Evolutionary conservation across 108 stramenopile genomes (phyloP).

Genomic region (Nannochloropsis salina): DNA sequence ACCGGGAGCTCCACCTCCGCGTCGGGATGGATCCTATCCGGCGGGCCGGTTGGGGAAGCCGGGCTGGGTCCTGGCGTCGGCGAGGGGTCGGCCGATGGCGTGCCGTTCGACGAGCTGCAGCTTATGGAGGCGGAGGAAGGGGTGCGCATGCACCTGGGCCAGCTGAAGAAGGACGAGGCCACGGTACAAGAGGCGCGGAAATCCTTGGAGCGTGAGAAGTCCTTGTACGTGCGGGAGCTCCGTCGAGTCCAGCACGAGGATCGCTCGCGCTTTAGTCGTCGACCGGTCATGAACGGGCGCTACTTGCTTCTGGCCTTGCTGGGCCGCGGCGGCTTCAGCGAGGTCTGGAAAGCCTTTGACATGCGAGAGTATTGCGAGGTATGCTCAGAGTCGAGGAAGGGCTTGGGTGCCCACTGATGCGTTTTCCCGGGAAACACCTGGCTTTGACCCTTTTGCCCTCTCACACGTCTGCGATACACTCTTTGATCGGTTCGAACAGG

Average conservation of each 20-base stretch:
- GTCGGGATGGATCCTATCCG: not conserved
- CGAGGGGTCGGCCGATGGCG: not conserved
- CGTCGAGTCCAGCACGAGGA: slow-evolving; percentile 49
- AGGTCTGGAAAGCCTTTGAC: slow-evolving; percentile 96
- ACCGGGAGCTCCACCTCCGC: not conserved
- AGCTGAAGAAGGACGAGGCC: slow-evolving; percentile 40
- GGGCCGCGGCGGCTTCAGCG: slow-evolving; percentile 95
- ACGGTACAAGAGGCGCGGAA: slow-evolving; percentile 45
- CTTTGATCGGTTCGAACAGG: slow-evolving; percentile 44
- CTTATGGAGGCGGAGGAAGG: slow-evolving; percentile 39
- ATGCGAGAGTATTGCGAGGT: slow-evolving; percentile 40
- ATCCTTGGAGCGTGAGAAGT: slow-evolving; percentile 41
- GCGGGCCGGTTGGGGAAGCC: not conserved
- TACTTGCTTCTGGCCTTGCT: slow-evolving; percentile 80
- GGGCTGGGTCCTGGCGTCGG: not conserved
- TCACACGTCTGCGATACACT: not conserved
- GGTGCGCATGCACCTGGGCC: slow-evolving; percentile 33
- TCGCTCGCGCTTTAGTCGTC: slow-evolving; percentile 35
- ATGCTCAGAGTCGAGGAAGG: not conserved
- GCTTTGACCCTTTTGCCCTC: not conserved
- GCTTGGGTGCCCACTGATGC: too few species aligned
- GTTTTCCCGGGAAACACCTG: not conserved
- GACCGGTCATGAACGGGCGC: slow-evolving; percentile 54
- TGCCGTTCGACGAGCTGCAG: slow-evolving; percentile 27
- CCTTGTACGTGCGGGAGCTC: slow-evolving; percentile 47